Evolutionary conservation across 208 protist genomes (phyloP), one percentile per base, ranked within the genome.

Genomic region (Acanthamoeba culbertsoni): DNA sequence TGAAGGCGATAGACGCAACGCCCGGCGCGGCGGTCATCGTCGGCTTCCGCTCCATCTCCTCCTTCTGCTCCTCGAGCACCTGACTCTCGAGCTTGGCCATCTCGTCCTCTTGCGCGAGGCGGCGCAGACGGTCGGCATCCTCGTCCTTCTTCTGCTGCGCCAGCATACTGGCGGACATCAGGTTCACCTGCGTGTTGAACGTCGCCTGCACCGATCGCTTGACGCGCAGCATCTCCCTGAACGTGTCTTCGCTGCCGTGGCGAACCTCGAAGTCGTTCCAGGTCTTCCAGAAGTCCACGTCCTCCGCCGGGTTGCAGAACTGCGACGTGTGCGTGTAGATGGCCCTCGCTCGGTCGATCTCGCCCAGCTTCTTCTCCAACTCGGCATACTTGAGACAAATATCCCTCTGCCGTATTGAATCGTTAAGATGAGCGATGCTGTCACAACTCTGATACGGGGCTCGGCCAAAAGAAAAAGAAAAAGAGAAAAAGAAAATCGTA

Each of bases 221-320:
- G 53, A 98, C 94, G 93, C 98, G 94, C 5, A 98, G 92, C 97
- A 99, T 98, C 65, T 99, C 98, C 28, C 96, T 92, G 94, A 98
- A 98, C 2, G 98, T 99, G 55, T 98, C 98, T 73, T 97, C 95
- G 86, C 99, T 99, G 53, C 98, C 98, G 86, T 98, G 97, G 16
- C 94, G 68, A 10, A 98, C 96, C 79, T 88, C 79, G 53, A 88
- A 88, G 45, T 57, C 79, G 53, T 88, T 57, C 79, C 79, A 88
- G 31, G 4, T 88, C 79, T 88, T 88, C 79, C 79, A 88, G 53
- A 77, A 92, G 63, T 92, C 55, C 16, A 26, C 5, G 42, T 59
- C n/a, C 20, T 88, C 59, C 1, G 86, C 6, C 18, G 98, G 98
- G 55, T 98, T 94, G 62, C 95, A 96, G 73, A 97, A 97, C 94